Evolutionary conservation across 176 grass and related monocot genomes (phyloP).

Genomic region (Metroxylon sagu): DNA sequence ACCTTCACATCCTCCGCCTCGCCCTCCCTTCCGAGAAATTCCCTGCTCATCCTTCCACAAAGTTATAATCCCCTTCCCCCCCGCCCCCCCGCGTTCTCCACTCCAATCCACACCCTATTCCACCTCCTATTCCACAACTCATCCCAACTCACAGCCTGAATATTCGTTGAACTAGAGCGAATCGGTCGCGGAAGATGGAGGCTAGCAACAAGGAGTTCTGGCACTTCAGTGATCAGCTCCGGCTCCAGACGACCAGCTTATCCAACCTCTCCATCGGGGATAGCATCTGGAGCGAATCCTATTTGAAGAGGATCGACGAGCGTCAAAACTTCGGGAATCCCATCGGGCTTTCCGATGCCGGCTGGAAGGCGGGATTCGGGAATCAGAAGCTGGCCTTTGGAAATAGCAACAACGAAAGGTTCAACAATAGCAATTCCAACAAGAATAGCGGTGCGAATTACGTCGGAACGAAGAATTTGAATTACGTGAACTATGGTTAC

Average conservation of each 20-base stretch:
- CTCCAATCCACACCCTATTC: neutral
- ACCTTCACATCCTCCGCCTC: neutral
- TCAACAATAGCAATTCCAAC: neutral
- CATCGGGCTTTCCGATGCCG: constrained; percentile 16
- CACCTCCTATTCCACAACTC: too few relatives aligned
- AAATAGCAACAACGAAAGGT: constrained; percentile 14
- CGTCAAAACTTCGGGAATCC: constrained; percentile 22
- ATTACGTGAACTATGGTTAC: neutral
- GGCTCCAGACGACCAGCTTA: constrained; percentile 64
- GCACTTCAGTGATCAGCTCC: constrained; percentile 93
- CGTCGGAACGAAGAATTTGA: constrained; percentile 18
- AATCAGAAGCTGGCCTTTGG: constrained; percentile 76
- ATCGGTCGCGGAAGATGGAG: neutral
- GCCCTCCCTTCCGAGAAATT: neutral
- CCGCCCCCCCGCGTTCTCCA: too few relatives aligned
- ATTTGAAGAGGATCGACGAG: constrained; percentile 16
- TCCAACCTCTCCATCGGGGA: constrained; percentile 73
- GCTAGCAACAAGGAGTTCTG: constrained; percentile 37
- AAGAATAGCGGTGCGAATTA: constrained; percentile 20
- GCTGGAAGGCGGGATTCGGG: constrained; percentile 6
- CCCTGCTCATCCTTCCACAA: neutral
- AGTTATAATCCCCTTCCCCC: neutral
- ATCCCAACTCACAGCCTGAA: too few relatives aligned
- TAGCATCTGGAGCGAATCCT: constrained; percentile 63
- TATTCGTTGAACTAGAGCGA: too few relatives aligned